Evolutionary conservation across 495 filamentous ascomycete species (phyloP).

Genomic region (Xanthoparmelia taractica): DNA sequence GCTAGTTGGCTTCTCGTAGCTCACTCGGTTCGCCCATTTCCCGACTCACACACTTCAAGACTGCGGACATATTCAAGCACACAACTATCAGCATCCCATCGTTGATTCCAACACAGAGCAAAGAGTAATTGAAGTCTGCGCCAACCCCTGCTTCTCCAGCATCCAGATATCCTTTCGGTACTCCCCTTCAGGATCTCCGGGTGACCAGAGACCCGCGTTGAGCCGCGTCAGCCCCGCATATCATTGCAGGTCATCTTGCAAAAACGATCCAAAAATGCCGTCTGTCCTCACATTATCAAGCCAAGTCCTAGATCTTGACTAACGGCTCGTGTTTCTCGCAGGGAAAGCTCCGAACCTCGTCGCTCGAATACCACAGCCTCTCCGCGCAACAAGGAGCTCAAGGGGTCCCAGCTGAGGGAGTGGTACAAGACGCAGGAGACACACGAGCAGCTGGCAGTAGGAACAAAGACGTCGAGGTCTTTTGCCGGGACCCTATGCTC

Average conservation of each 20-base stretch:
- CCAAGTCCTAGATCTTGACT: neutral
- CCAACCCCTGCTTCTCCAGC: neutral
- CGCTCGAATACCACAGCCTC: neutral
- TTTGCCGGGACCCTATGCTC: neutral
- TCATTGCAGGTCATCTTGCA: neutral
- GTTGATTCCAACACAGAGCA: neutral
- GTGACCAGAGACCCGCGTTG: neutral
- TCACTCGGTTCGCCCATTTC: no score
- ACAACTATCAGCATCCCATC: neutral
- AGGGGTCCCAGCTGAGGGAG: neutral
- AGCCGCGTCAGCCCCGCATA: neutral
- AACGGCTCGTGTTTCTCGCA: neutral
- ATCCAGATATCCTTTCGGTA: neutral
- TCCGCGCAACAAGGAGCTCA: neutral
- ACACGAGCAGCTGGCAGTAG: conserved; percentile 9
- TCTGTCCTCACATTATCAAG: neutral
- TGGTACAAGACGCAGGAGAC: conserved; percentile 9
- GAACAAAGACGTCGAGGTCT: conserved; percentile 5
- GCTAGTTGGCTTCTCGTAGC: no score
- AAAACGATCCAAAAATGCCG: neutral
- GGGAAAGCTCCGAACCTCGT: neutral
- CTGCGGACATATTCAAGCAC: neutral
- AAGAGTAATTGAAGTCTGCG: neutral
- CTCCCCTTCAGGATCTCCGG: neutral
- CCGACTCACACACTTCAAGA: neutral